These are phyloP conservation scores for Monilinia vaccinii-corymbosi DNA, from an alignment of 2,329 filamentous ascomycete genomes.

Conservation along the genomic window DNA sequence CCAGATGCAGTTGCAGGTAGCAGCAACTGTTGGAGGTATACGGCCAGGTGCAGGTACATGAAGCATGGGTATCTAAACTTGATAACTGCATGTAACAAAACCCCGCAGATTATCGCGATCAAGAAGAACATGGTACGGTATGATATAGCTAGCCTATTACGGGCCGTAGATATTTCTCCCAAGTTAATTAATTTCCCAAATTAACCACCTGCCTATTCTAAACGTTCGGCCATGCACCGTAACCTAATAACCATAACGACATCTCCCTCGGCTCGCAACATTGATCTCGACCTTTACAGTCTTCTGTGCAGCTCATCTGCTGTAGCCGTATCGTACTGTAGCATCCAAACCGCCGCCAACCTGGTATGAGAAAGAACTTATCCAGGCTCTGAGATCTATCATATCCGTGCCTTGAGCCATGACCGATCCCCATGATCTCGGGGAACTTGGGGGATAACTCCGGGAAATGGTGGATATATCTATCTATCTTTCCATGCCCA, in stretches of 20 bases:
- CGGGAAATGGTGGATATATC: background rate
- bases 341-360: background rate
- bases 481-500: too few relatives aligned
- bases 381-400: background rate
- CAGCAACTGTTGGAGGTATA: background rate
- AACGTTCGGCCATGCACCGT: background rate
- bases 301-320: background rate
- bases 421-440: background rate
- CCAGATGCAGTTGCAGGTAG: background rate
- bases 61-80: constrained; percentile 5
- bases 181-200: background rate
- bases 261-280: background rate
- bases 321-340: background rate
- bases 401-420: background rate
- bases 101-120: constrained; percentile 8
- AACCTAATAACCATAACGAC: background rate
- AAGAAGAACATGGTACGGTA: background rate
- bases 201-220: background rate
- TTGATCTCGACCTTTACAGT: background rate
- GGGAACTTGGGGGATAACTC: background rate
- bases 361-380: background rate
- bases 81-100: constrained; percentile 4
- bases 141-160: background rate
- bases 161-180: background rate
- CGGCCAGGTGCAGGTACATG: background rate